Evolutionary conservation across 2,329 filamentous ascomycete genomes (phyloP), one percentile per base, ranked within the genome.

Genomic region (Alternaria solani): DNA sequence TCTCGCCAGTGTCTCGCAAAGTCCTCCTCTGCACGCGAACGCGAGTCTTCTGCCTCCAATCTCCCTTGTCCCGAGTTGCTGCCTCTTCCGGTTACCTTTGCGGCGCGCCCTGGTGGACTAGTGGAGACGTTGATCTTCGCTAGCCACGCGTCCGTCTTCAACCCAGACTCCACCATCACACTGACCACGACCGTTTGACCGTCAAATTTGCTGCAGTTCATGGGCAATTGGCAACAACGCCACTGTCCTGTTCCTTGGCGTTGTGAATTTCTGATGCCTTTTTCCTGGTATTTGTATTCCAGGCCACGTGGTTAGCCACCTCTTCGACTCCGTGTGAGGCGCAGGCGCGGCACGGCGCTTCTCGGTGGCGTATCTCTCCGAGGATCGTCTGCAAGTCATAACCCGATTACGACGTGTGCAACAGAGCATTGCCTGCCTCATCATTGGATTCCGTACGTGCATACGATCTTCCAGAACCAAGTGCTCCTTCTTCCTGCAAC

Each of bases 141-240:
- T 57, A 60, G 61, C 61, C 61, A 63, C 61, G 61, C 61, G 61
- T 63, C 58, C 42, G 58, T 57, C 57, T 55, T 43, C 46, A 47
- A 47, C 56, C 36, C 30, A 39, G 43, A 32, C 61, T 51, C 61
- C 53, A 48, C 48, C 51, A 32, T 18, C 30, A 56, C 42, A 52
- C 42, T 56, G 53, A 47, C 57, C 53, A 42, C 47, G 44, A 26
- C 53, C 48, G 36, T 57, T 56, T 53, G 43, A 36, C 58, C 39
- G 30, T 54, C n/a, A 41, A 38, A 47, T 47, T 59, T 51, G 44
- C 57, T 41, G 30, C 26, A 55, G 20, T 42, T 36, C 23, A 16
- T 39, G 25, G 26, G 28, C 12, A 32, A 12, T 39, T 41, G 20
- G n/a, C 42, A 28, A 53, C 30, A 51, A 41, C 42, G 28, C 52